Conservation (phyloP, 352 stramenopile species). For the Phytopythium helicoides region DNA sequence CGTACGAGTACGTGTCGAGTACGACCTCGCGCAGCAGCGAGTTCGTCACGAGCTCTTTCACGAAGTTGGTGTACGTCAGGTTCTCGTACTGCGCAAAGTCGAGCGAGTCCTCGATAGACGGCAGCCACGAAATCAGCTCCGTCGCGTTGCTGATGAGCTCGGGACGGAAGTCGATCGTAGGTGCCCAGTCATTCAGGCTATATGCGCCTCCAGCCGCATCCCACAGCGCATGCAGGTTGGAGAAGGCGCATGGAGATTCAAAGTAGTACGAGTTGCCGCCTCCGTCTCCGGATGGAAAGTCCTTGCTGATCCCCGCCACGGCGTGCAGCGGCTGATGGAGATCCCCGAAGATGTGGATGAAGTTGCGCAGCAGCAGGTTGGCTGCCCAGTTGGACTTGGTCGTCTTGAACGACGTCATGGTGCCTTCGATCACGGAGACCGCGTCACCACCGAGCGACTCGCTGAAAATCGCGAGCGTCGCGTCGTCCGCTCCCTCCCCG, state of each 20-base stretch:
- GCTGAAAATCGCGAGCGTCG: constrained; percentile 47
- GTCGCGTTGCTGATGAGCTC: constrained; percentile 37
- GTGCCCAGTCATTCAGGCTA: constrained; percentile 51
- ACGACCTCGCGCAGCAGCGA: constrained; percentile 26
- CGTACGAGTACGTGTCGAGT: constrained; percentile 47
- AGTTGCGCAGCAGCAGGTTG: constrained; percentile 60
- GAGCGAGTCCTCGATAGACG: constrained; percentile 27
- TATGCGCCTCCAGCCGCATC: constrained; percentile 52
- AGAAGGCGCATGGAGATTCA: constrained; percentile 36
- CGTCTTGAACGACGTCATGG: constrained; percentile 50
- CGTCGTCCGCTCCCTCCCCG: constrained; percentile 30
- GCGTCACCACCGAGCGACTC: constrained; percentile 47
- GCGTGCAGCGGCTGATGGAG: constrained; percentile 63
- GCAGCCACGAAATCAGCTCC: constrained; percentile 36
- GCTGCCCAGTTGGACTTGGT: constrained; percentile 62
- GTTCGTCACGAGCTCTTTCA: constrained; percentile 23
- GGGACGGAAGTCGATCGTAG: constrained; percentile 22
- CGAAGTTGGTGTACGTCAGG: constrained; percentile 31
- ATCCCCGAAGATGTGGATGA: constrained; percentile 72
- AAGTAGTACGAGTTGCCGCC: constrained; percentile 68
- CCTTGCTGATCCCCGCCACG: constrained; percentile 36
- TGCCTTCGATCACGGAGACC: constrained; percentile 38
- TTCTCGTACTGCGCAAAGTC: constrained; percentile 41
- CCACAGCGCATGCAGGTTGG: constrained; percentile 69
- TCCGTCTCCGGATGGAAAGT: constrained; percentile 46